A percentile compares a stretch with the other conserved stretches of the same genome.
Conservation (phyloP, 164 flowering plant species). For the Berberis vulgaris region DNA sequence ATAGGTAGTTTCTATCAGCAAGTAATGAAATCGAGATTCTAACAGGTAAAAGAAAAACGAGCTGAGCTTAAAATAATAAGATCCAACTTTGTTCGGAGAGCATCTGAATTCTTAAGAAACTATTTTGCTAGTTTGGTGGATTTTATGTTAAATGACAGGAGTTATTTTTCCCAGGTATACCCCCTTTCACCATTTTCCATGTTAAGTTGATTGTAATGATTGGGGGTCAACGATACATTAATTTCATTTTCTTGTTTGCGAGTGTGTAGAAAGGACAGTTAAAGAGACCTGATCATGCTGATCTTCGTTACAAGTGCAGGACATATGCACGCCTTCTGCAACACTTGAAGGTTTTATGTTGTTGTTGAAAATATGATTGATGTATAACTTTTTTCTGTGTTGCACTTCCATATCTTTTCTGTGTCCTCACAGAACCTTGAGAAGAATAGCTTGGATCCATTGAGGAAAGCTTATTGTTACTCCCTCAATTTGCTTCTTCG, state of each 20-base stretch:
- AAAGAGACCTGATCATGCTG: conserved; percentile 99
- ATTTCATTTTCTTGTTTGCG: conserved; percentile 11
- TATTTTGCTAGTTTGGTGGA: conserved; percentile 96
- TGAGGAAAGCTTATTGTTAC: conserved; percentile 93
- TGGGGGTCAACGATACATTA: neutral
- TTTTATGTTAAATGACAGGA: conserved; percentile 95
- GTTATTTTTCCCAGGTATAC: conserved; percentile 89
- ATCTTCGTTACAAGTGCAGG: conserved; percentile 94
- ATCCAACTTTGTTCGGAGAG: conserved; percentile 76
- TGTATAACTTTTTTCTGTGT: neutral
- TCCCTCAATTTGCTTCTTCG: conserved; percentile 96
- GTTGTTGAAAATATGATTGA: neutral
- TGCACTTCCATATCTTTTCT: neutral
- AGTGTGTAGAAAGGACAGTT: conserved; percentile 77
- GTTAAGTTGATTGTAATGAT: neutral
- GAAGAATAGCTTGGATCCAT: conserved; percentile 74
- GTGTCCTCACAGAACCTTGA: conserved; percentile 71
- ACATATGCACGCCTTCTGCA: conserved; percentile 98
- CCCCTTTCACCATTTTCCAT: conserved; percentile 2
- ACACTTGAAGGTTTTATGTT: conserved; percentile 66
- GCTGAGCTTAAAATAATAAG: conserved; percentile 85
- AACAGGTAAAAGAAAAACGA: conserved; percentile 90
- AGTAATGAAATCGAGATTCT: neutral
- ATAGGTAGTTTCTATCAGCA: neutral
- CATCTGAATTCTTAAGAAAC: conserved; percentile 89